Evolutionary conservation across 2,329 filamentous ascomycete genomes (phyloP).

Genomic region (Paraphoma sp.): DNA sequence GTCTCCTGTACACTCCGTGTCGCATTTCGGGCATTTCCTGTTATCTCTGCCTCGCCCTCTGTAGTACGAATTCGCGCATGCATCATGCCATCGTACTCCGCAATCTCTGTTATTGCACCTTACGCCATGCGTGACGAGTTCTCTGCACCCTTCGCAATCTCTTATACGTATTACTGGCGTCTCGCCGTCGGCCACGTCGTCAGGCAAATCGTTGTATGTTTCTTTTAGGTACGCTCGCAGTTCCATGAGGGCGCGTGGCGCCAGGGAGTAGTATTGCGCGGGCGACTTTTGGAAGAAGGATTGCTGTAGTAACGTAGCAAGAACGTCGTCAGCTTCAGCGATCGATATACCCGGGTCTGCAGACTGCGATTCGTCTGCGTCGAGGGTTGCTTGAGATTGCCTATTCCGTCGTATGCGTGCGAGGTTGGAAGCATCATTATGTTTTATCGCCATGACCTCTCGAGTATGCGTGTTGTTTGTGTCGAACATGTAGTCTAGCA

Average conservation of each 20-base stretch:
- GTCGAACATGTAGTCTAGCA: constrained; percentile 92
- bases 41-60: constrained; percentile 13
- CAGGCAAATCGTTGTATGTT: constrained; percentile 79
- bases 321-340: constrained; percentile 75
- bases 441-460: constrained; percentile 83
- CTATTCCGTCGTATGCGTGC: constrained; percentile 50
- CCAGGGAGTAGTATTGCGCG: constrained; percentile 76
- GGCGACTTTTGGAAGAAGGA: constrained; percentile 83
- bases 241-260: constrained; percentile 82
- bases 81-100: constrained; percentile 41
- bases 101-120: constrained; percentile 39
- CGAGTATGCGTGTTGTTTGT: constrained; percentile 79
- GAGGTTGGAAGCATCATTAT: constrained; percentile 79
- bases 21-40: constrained; percentile 42
- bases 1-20: constrained; percentile 52
- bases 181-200: constrained; percentile 25
- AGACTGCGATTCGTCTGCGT: constrained; percentile 45
- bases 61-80: constrained; percentile 44
- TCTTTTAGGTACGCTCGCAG: constrained; percentile 83
- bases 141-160: constrained; percentile 85
- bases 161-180: constrained; percentile 70
- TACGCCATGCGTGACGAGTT: constrained; percentile 76
- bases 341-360: constrained; percentile 68
- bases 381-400: constrained; percentile 36
- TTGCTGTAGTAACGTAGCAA: constrained; percentile 74